Base-by-base conservation (phyloP, 2,329 filamentous ascomycete species). In the Stemphylium vesicarium region DNA sequence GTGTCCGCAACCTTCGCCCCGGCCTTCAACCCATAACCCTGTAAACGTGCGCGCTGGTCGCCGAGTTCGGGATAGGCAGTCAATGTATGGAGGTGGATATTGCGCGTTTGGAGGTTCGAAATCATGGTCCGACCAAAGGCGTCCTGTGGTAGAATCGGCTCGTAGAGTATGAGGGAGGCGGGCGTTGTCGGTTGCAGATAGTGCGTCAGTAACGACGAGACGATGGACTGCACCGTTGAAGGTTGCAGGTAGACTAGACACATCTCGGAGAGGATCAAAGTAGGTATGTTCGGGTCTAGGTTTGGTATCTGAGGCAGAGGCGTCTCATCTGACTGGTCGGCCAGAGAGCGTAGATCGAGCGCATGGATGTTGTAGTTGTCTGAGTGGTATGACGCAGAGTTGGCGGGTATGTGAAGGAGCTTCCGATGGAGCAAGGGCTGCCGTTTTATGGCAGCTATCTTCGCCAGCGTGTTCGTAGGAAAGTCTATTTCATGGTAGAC, bases 401-500 rank as follows among this genome's bases (percentile, higher is more conserved):
- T 53, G 0, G 53, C 44, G 10, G 64, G 59, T 20, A 40, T 53
- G 13, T 62, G 45, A 63, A 59, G 31, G 4, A 76, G 61, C 45
- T 71, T 71, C 2, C 65, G 54, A 39, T 68, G 43, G 2, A 77
- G 63, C 12, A 71, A 60, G 5, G 72, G 62, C 7, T 72, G 65
- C 35, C 63, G 59, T 37, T 72, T 68, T 53, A 80, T 78, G 36
- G 71, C 65, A 9, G 60, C 54, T 39, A 89, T 82, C 76, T 94
- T 96, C 37, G 83, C 81, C 2, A 79, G 71, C n/a, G 86, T 88
- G 50, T 93, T 92, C 18, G 83, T 76, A 0, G 89, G 83, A 68
- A 98, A 98, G 75, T 99, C 95, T 52, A 99, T 81, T 75, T 99
- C 95, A 74, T 98, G 93, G 74, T 98, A 99, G 53, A 89, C 73